phyloP scores from a whole-genome alignment of 371 early-diverging fungal genomes.

The Coemansia sp. region DNA sequence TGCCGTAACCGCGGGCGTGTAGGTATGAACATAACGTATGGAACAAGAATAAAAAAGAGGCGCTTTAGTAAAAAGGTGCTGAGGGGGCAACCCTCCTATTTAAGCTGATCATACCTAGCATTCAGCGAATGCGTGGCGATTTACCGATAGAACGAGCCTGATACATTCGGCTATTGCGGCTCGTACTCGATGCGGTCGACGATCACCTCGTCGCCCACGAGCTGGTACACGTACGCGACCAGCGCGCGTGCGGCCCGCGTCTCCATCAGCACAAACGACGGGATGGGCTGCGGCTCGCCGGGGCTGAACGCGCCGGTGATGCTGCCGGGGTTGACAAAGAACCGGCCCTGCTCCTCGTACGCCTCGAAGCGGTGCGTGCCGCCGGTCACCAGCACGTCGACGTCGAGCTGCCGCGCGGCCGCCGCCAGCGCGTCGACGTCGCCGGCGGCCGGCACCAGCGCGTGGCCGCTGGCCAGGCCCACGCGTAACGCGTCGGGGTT shows the following conservation, averaged over 20 bases:
- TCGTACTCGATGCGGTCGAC: conserved; percentile 87
- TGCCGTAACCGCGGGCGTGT: no score
- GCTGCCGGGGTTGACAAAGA: conserved; percentile 93
- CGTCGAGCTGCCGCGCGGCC: conserved; percentile 84
- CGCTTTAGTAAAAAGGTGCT: no score
- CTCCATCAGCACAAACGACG: conserved; percentile 95
- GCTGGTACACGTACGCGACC: conserved; percentile 88
- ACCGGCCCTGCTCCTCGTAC: conserved; percentile 83
- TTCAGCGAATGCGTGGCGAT: no score
- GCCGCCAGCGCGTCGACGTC: conserved; percentile 78
- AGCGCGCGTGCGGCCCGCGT: conserved; percentile 73
- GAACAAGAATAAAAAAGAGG: no score
- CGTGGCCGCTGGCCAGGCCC: conserved; percentile 89
- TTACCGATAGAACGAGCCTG: no score
- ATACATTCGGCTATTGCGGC: no score
- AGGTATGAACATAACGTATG: no score
- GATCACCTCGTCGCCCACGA: conserved; percentile 86
- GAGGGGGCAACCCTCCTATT: no score
- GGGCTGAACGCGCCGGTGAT: conserved; percentile 82
- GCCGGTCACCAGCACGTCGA: conserved; percentile 85
- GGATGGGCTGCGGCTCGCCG: conserved; percentile 57
- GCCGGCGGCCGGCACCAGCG: conserved; percentile 81
- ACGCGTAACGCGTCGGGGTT: conserved; percentile 68
- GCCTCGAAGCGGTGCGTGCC: conserved; percentile 90
- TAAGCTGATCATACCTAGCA: no score